A percentile compares a stretch with the other conserved stretches of the same genome.
phyloP scores from a whole-genome alignment of 1,284 basidiomycete genomes.

The Trametes pubescens region DNA sequence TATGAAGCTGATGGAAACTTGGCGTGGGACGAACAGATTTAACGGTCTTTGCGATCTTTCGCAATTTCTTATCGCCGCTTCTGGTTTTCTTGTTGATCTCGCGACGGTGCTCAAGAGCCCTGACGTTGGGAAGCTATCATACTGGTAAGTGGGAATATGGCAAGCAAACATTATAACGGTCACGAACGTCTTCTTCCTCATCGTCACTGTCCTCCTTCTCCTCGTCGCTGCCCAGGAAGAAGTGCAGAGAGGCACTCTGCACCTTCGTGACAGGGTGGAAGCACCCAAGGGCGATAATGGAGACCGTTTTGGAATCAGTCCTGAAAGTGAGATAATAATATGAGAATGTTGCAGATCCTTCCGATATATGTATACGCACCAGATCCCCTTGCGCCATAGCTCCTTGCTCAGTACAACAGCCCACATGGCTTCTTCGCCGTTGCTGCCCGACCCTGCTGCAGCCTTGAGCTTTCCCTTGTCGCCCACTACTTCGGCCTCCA shows the following conservation, averaged over 20 bases:
- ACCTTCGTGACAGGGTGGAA: slow-evolving; percentile 96
- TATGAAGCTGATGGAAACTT: not conserved
- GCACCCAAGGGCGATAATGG: slow-evolving; percentile 92
- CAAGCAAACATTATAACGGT: not conserved
- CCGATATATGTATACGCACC: slow-evolving; percentile 57
- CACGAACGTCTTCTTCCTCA: slow-evolving; percentile 69
- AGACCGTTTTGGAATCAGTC: slow-evolving; percentile 93
- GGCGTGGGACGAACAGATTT: slow-evolving; percentile 51
- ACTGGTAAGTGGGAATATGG: not conserved
- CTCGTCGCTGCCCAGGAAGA: slow-evolving; percentile 88
- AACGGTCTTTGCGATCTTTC: slow-evolving; percentile 72
- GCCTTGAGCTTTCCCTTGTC: slow-evolving; percentile 81
- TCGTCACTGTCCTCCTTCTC: slow-evolving; percentile 78
- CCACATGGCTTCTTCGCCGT: slow-evolving; percentile 95
- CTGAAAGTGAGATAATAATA: slow-evolving; percentile 48
- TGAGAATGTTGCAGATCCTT: not conserved
- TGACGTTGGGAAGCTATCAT: slow-evolving; percentile 70
- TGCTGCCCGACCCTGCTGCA: slow-evolving; percentile 48
- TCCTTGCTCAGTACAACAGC: slow-evolving; percentile 95
- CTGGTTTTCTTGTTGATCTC: slow-evolving; percentile 92
- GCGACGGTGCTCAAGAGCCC: slow-evolving; percentile 80
- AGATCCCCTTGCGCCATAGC: slow-evolving; percentile 94
- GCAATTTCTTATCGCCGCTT: slow-evolving; percentile 80
- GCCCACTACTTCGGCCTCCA: slow-evolving; percentile 81
- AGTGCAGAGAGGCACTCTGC: slow-evolving; percentile 95